Evolutionary conservation across 495 filamentous ascomycete genomes (phyloP), one percentile per base, ranked within the genome.

Genomic region (Aspergillus bridgeri): DNA sequence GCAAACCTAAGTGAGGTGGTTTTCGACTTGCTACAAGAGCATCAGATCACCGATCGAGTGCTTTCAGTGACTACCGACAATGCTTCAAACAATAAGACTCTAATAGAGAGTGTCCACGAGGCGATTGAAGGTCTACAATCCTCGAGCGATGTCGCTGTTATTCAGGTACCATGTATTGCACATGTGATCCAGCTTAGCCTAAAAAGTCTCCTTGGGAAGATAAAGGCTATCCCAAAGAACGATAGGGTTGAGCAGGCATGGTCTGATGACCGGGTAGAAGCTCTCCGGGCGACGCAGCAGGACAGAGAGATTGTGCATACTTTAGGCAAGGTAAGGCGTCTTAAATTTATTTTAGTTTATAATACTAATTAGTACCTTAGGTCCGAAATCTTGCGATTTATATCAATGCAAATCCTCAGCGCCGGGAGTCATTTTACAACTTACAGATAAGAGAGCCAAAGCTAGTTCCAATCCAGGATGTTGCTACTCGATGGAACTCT

Each of bases 391-490:
- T 66, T 25, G 56, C 55, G 7, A 27, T 13, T 22, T 64, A 15
- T n/a, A n/a, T n/a, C n/a, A n/a, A n/a, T n/a, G n/a, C n/a, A n/a
- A n/a, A n/a, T n/a, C n/a, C 62, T 51, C 51, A 65, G 58, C 22
- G 59, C 56, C 51, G 38, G 9, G 27, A 64, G 25, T 4, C 3
- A 3, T 27, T 27, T 27, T 7, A 4, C 25, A 4, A 7, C 7
- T 7, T 27, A 4, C 25, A 27, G 18, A 27, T 4, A 27, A 7
- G 4, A 27, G 25, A 27, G n/a, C 46, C 22, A 51, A 64, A 53
- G 21, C 58, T 65, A 7, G 49, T 67, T 24, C 58, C 50, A 18
- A 66, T 66, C 5, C 53, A 69, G 44, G 66, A 69, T 56, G 52
- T 66, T 0, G 3, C 15, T 21, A 63, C 42, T 17, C 42, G 42